These are phyloP conservation scores for Termitomyces sp. DNA, from an alignment of 768 basidiomycete genomes.

Conservation along the genomic window DNA sequence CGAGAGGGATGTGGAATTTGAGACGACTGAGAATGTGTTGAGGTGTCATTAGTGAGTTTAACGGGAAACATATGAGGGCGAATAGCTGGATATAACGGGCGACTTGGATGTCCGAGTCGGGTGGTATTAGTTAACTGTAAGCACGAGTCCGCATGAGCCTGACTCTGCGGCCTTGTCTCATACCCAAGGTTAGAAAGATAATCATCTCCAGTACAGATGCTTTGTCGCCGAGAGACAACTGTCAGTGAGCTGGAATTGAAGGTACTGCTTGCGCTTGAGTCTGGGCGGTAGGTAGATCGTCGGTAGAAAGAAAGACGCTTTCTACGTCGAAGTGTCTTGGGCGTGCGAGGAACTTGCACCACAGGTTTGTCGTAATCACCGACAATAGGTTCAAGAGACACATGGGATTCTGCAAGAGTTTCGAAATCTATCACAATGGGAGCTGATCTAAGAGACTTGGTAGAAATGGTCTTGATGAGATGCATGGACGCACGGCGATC, in stretches of 20 bases:
- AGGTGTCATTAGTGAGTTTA: not conserved
- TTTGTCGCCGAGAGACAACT: not conserved
- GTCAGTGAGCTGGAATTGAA: not conserved
- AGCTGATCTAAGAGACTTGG: conserved; percentile 13
- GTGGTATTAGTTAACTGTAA: conserved; percentile 22
- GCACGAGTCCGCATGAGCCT: conserved; percentile 15
- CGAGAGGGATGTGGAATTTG: not conserved
- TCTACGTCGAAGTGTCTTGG: conserved; percentile 33
- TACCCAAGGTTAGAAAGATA: not conserved
- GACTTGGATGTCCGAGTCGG: conserved; percentile 45
- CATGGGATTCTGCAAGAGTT: conserved; percentile 4
- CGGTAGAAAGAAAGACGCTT: conserved; percentile 28
- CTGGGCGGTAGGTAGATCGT: conserved; percentile 22
- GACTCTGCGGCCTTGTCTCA: not conserved
- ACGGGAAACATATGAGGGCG: conserved; percentile 21
- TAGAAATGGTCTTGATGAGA: conserved; percentile 13
- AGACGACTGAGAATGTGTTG: not conserved
- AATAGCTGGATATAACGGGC: conserved; percentile 53
- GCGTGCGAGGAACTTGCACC: conserved; percentile 2
- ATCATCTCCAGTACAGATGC: conserved; percentile 11
- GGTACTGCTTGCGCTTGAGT: conserved; percentile 17
- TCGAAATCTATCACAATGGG: conserved; percentile 15
- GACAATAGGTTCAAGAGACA: not conserved
- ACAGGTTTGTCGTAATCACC: not conserved
- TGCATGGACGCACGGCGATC: conserved; percentile 9